Conservation (phyloP, 257 asterid species). For the Solanum stenotomum region DNA sequence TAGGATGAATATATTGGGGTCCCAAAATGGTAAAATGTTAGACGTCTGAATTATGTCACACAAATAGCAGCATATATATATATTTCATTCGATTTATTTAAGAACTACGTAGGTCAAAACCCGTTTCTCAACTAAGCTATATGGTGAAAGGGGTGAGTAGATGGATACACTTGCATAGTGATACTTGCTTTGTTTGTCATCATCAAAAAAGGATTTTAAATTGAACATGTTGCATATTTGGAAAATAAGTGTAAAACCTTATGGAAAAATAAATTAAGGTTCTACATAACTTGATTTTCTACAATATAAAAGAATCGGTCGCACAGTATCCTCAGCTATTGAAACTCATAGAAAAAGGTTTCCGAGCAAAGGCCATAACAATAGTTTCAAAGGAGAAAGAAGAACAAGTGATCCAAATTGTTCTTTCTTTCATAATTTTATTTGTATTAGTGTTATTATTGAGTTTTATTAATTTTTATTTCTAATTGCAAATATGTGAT, state of each 20-base stretch:
- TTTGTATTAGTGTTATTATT: not conserved
- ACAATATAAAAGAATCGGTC: not conserved
- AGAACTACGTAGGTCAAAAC: not conserved
- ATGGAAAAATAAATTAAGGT: not conserved
- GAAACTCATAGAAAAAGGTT: not conserved
- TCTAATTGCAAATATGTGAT: no score
- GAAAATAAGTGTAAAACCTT: not conserved
- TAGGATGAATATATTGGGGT: not conserved
- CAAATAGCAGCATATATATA: not conserved
- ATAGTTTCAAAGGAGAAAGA: not conserved
- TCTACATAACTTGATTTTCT: not conserved
- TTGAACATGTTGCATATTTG: not conserved
- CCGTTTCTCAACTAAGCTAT: not conserved
- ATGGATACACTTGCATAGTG: not conserved
- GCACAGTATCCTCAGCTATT: not conserved
- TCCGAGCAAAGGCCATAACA: not conserved
- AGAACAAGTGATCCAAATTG: not conserved
- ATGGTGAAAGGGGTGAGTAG: not conserved
- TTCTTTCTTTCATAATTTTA: not conserved
- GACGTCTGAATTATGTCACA: not conserved
- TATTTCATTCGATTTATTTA: no score
- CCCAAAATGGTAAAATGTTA: not conserved
- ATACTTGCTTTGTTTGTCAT: not conserved
- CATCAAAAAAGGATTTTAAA: not conserved
- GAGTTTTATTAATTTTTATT: not conserved